Percentiles rank a stretch among this genome's conserved stretches.
Conservation (phyloP, 169 alveolate species). For the Plasmodium malariae region DNA sequence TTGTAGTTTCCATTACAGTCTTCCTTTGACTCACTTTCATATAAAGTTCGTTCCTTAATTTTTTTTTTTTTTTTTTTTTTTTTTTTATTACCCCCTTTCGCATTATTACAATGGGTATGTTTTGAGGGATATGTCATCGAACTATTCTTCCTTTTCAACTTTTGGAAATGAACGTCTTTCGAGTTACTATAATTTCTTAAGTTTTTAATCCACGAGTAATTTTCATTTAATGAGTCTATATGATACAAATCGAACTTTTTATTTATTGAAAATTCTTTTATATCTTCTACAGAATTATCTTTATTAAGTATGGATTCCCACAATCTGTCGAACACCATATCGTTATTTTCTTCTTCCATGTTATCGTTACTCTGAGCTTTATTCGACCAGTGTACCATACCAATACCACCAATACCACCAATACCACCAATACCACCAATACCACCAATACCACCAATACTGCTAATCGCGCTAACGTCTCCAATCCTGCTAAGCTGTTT, state of each 20-base stretch:
- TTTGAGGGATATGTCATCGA: not conserved
- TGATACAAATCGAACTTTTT: conserved; percentile 19
- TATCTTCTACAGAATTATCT: not conserved
- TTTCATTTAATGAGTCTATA: conserved; percentile 22
- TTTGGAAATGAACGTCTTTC: not conserved
- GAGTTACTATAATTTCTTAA: conserved; percentile 39
- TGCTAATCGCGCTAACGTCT: not conserved
- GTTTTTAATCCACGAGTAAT: conserved; percentile 45
- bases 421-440: not conserved
- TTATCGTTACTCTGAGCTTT: not conserved
- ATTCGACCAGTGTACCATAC: too few species aligned
- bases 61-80: not conserved
- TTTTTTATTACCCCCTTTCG: not conserved
- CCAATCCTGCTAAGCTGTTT: not conserved
- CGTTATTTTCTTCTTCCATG: not conserved
- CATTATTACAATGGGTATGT: not conserved
- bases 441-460: too few species aligned
- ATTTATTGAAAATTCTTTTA: not conserved
- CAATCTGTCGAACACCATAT: not conserved
- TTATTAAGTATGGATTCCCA: not conserved
- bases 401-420: not conserved
- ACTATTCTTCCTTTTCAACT: not conserved
- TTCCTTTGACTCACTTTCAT: not conserved
- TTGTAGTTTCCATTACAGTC: not conserved
- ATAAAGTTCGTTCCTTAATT: not conserved